Percentiles rank a stretch among this genome's conserved stretches.
Conservation (phyloP, 768 basidiomycete genomes). For the Tricholomella constricta region DNA sequence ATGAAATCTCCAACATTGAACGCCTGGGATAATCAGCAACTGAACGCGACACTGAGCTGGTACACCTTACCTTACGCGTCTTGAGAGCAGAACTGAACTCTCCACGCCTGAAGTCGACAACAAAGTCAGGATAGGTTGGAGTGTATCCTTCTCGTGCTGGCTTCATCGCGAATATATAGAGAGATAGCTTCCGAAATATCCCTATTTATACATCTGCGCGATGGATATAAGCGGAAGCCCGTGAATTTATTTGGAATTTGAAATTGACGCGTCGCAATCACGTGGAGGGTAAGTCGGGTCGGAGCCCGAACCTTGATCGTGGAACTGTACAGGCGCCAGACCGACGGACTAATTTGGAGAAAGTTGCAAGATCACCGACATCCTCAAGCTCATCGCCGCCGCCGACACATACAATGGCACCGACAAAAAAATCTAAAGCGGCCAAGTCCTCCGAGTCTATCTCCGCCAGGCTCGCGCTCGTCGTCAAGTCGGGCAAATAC, state of each 20-base stretch:
- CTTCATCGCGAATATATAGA: slow-evolving; percentile 17
- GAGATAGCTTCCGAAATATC: neutral
- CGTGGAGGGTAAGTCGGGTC: slow-evolving; percentile 7
- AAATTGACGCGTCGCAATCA: slow-evolving; percentile 6
- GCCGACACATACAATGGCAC: slow-evolving; percentile 68
- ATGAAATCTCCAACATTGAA: slow-evolving; percentile 42
- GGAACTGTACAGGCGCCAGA: slow-evolving; percentile 33
- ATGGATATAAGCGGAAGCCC: neutral
- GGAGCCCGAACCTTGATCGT: slow-evolving; percentile 30
- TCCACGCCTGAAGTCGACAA: slow-evolving; percentile 38
- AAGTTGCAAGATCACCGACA: slow-evolving; percentile 3
- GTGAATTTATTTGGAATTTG: no score
- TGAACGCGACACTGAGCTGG: neutral
- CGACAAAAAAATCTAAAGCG: slow-evolving; percentile 93
- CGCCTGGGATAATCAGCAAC: slow-evolving; percentile 22
- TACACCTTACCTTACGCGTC: slow-evolving; percentile 32
- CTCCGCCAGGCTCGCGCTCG: slow-evolving; percentile 87
- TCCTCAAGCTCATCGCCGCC: slow-evolving; percentile 22
- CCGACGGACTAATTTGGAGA: neutral
- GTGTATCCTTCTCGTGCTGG: slow-evolving; percentile 30
- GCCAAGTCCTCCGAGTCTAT: slow-evolving; percentile 94
- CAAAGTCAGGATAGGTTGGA: slow-evolving; percentile 36
- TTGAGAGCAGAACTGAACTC: slow-evolving; percentile 39
- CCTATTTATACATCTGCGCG: neutral
- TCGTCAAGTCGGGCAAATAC: slow-evolving; percentile 99